A percentile compares a stretch with the other conserved stretches of the same genome.
These are phyloP conservation scores for Rhodotorula toruloides DNA, from an alignment of 768 basidiomycete genomes.

Conservation along the genomic window DNA sequence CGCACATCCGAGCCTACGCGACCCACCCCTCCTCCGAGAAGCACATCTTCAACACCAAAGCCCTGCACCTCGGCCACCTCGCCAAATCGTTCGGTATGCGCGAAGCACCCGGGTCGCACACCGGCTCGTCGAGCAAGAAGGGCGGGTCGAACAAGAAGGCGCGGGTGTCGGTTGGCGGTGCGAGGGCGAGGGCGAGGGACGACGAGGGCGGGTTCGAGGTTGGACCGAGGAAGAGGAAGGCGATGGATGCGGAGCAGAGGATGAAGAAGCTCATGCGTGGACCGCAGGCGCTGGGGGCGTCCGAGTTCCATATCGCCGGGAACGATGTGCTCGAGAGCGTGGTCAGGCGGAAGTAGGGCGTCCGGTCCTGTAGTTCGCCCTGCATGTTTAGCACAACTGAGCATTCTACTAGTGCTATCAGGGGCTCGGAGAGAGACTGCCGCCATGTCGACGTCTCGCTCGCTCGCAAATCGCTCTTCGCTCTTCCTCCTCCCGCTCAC, in stretches of 20 bases:
- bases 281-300: conserved; percentile 14
- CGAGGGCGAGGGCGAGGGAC: neutral
- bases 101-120: conserved; percentile 60
- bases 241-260: conserved; percentile 22
- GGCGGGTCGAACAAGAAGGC: neutral
- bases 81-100: conserved; percentile 87
- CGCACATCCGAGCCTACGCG: conserved; percentile 92
- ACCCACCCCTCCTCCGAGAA: conserved; percentile 95
- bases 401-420: too few relatives aligned
- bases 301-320: conserved; percentile 38
- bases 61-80: conserved; percentile 84
- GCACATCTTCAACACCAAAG: conserved; percentile 89
- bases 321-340: conserved; percentile 9
- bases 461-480: too few relatives aligned
- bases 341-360: conserved; percentile 4
- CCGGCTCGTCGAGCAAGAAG: neutral
- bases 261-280: conserved; percentile 37
- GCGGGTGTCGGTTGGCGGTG: neutral
- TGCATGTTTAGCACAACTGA: too few relatives aligned
- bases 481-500: too few relatives aligned
- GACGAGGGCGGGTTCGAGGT: conserved; percentile 23
- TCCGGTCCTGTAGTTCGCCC: neutral
- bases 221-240: conserved; percentile 22
- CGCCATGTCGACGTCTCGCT: too few relatives aligned
- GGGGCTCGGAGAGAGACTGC: too few relatives aligned